A percentile compares a stretch with the other conserved stretches of the same genome.
These are phyloP conservation scores for Penicillium hesseltinei DNA, from an alignment of 2,329 filamentous ascomycete species.

Conservation along the genomic window DNA sequence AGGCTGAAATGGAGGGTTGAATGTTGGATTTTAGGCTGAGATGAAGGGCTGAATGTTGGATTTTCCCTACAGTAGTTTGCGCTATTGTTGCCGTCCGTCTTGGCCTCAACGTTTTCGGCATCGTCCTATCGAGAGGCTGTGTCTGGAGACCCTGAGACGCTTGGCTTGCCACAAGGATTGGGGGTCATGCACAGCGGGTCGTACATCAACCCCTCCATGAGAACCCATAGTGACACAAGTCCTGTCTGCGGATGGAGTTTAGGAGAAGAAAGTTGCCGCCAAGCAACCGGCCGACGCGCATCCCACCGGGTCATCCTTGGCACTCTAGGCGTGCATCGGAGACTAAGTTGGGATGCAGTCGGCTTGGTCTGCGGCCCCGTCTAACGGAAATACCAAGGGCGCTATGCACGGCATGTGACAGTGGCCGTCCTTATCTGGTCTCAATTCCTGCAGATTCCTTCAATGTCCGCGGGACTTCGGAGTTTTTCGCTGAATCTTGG, in stretches of 20 bases:
- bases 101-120: background rate
- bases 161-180: constrained; percentile 9
- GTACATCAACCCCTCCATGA: constrained; percentile 9
- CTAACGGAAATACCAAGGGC: background rate
- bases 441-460: background rate
- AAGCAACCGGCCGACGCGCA: constrained; percentile 15
- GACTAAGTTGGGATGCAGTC: constrained; percentile 1
- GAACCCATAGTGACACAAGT: constrained; percentile 7
- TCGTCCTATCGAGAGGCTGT: background rate
- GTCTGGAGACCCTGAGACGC: background rate
- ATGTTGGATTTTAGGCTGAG: constrained; percentile 24
- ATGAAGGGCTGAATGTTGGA: constrained; percentile 22
- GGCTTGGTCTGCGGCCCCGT: background rate
- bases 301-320: constrained; percentile 22
- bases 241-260: background rate
- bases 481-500: background rate
- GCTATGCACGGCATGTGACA: constrained; percentile 2
- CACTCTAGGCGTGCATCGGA: constrained; percentile 8
- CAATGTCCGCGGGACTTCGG: background rate
- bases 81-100: background rate
- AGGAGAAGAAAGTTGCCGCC: constrained; percentile 12
- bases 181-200: background rate
- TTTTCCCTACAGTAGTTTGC: background rate
- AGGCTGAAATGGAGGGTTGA: constrained; percentile 33
- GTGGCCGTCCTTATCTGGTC: background rate